phyloP scores from a whole-genome alignment of 805 yeast species.

The Alloascoidea hylecoeti region DNA sequence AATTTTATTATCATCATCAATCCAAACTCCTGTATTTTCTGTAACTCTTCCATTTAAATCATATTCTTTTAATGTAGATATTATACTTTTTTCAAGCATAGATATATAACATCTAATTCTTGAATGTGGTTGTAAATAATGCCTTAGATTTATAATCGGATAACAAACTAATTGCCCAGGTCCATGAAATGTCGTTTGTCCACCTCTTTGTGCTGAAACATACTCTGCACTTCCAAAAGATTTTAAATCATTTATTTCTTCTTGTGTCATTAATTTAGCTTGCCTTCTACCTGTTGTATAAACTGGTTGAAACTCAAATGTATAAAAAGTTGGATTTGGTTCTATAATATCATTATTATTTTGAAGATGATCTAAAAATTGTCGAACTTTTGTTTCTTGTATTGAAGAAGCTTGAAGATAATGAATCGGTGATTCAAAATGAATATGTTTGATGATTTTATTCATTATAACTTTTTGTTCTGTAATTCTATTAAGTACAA shows the following conservation, averaged over 20 bases:
- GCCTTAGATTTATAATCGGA: conserved; percentile 57
- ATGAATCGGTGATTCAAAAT: not conserved
- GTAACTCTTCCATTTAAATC: conserved; percentile 36
- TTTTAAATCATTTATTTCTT: conserved; percentile 13
- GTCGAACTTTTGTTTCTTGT: not conserved
- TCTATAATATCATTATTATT: not conserved
- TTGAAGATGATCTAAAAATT: too few species aligned
- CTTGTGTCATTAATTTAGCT: conserved; percentile 28
- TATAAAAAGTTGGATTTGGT: conserved; percentile 55
- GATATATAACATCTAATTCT: conserved; percentile 54
- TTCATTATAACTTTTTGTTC: too few species aligned
- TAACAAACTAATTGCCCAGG: conserved; percentile 89
- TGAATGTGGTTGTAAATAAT: conserved; percentile 30
- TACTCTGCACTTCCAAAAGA: conserved; percentile 30
- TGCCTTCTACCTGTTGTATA: conserved; percentile 90
- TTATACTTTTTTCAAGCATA: conserved; percentile 43
- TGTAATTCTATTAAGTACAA: too few species aligned
- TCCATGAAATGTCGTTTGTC: conserved; percentile 94
- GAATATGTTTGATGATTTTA: too few species aligned
- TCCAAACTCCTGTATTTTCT: conserved; percentile 85
- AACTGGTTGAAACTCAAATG: conserved; percentile 77
- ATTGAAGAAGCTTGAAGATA: not conserved
- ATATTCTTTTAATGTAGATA: conserved; percentile 26
- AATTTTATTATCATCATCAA: conserved; percentile 41
- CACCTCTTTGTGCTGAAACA: conserved; percentile 81